Base-by-base conservation (phyloP, 2,329 filamentous ascomycete genomes). In the Colletotrichum tropicicola region DNA sequence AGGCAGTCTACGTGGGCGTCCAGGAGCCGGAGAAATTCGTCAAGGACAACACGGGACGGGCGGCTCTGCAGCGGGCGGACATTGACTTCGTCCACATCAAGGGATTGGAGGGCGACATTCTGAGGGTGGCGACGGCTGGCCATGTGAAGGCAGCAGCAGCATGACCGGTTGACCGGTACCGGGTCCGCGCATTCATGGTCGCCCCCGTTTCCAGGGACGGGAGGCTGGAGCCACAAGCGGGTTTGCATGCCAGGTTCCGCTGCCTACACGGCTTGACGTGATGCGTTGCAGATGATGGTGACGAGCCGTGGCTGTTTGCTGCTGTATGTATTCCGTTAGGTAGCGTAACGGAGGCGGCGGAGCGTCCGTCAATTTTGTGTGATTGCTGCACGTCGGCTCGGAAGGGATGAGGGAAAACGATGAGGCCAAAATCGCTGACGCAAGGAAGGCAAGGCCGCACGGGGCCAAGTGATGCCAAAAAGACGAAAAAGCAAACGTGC, bases 1-100 rank as follows among this genome's bases (percentile, higher is more conserved):
- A 84, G 66, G 91, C 87, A 48, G 93, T 99, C 5, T 97, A 95
- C 70, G 89, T 97, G 27, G 96, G 96, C 0, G 92, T 97, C 0
- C 85, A 90, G 70, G 96, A 99, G 79, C 96, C 96, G 0, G 91
- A 92, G 71, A 97, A 89, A 30, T 99, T 98, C 78, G 93, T 98
- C 17, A 89, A 89, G 6, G 85, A 91, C 65, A 98, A 97, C 69
- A 86, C 90, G 62, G 94, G 94, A 7, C 89, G 89, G 71, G 81
- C 78, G 70, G 90, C 87, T 74, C 81, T 99, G 59, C 85, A 90
- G 70, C 86, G 87, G 47, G 89, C 88, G 5, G 94, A 93, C 0
- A 87, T 99, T 54, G 78, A 88, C 45, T 92, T 95, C 68, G 79
- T 92, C 43, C 87, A 91, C 75, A 86, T 98, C 4, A 71, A 82